Base-by-base conservation (phyloP, 768 basidiomycete genomes). In the Boletus speciosus region DNA sequence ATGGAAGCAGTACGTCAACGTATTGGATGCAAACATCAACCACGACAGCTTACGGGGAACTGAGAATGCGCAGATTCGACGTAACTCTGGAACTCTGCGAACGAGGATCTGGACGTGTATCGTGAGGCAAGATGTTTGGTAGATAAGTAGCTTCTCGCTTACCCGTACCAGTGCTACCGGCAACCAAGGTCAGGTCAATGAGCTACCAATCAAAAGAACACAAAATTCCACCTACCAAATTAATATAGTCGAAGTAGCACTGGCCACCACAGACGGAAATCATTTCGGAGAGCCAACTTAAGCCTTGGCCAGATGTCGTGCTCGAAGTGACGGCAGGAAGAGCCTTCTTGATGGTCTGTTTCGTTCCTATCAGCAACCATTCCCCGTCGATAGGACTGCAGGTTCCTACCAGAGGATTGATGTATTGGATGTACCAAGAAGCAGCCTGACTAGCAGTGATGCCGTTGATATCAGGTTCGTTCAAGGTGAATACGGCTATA, bases 301-400 rank as follows among this genome's bases (percentile, higher is more conserved):
- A 50, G 15, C 73, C 73, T 51, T 73, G 41, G 2, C 72, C 72
- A 34, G 72, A 21, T 6, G 50, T 27, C 11, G 54, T 49, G n/a
- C 71, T 73, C 19, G 73, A 71, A 10, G 72, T 68, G 8, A 74
- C 65, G 0, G 73, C 67, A 6, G 73, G 73, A 31, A 74, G 69
- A 2, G 73, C 73, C 49, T 73, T 74, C 65, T 71, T 71, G 38
- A 74, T 71, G 1, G 66, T 10, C 73, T 74, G 38, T 32, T 44
- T 52, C 31, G 1, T 40, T 48, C 15, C 4, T 10, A 7, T 60
- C 3, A 57, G 35, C 6, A 2, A 14, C 21, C 9, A n/a, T 5
- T 37, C 37, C 25, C 8, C 16, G 16, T 9, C 4, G 25, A 27
- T 42, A n/a, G 23, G 15, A 32, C 21, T n/a, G 48, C 15, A 2